phyloP scores from a whole-genome alignment of 495 filamentous ascomycete species.

The Xylaria acuta region DNA sequence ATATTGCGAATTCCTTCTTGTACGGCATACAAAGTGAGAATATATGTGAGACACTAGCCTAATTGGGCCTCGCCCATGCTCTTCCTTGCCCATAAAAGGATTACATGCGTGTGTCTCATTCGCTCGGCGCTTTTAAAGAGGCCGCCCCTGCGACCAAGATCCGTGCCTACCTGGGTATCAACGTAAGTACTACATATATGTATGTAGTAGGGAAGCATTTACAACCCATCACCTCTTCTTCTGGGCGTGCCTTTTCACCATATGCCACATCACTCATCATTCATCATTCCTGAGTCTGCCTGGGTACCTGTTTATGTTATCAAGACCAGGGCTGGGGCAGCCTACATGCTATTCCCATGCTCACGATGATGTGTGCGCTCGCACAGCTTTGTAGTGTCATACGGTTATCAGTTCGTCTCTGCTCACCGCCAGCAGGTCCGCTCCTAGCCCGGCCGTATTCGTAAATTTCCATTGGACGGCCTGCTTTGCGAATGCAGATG shows the following conservation, averaged over 20 bases:
- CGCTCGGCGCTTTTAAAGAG: slow-evolving; percentile 19
- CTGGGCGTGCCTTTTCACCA: background rate
- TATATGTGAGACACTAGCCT: slow-evolving; percentile 14
- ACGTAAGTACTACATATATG: no score
- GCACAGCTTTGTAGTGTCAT: background rate
- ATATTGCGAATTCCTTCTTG: background rate
- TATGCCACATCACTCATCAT: background rate
- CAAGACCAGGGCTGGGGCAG: background rate
- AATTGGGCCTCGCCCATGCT: background rate
- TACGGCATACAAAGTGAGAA: background rate
- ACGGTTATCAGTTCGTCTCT: slow-evolving; percentile 7
- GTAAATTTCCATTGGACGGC: background rate
- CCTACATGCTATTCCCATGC: background rate
- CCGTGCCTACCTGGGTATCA: background rate
- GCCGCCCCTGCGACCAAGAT: slow-evolving; percentile 12
- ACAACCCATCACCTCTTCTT: slow-evolving; percentile 14
- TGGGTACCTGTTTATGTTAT: background rate
- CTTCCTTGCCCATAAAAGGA: background rate
- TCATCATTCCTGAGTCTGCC: background rate
- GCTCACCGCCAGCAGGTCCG: background rate
- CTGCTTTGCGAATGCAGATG: background rate
- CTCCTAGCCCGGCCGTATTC: slow-evolving; percentile 11
- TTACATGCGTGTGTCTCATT: slow-evolving; percentile 9
- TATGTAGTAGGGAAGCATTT: slow-evolving; percentile 10
- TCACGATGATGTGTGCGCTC: slow-evolving; percentile 2